Conservation (phyloP, 2,329 filamentous ascomycete genomes). For the Tolypocladium ophioglossoides region DNA sequence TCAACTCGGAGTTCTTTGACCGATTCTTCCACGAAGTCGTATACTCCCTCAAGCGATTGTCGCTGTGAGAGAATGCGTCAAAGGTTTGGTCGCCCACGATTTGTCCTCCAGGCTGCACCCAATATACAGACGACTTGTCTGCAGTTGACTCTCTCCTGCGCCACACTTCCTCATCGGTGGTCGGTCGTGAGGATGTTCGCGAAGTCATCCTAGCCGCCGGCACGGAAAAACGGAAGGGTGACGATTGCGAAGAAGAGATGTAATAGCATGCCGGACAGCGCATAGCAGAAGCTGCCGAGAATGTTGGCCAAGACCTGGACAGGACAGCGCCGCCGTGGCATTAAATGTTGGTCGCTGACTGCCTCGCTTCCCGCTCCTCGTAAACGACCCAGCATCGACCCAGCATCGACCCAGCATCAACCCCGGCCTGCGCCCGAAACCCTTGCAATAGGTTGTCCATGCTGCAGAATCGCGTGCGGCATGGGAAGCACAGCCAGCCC, state of each 20-base stretch:
- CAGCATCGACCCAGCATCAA: neutral
- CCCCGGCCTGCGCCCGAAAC: neutral
- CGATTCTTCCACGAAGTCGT: neutral
- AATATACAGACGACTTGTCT: neutral
- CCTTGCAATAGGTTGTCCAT: neutral
- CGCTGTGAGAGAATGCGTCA: neutral
- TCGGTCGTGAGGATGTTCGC: slow-evolving; percentile 24
- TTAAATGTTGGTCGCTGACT: neutral
- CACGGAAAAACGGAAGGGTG: neutral
- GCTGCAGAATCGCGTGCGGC: neutral
- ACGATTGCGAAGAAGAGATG: neutral
- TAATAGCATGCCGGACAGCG: neutral
- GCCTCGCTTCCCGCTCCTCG: neutral
- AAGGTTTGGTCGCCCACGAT: neutral
- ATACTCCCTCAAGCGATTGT: neutral
- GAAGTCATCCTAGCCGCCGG: slow-evolving; percentile 13
- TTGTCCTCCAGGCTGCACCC: neutral
- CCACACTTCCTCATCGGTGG: neutral
- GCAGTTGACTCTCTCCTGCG: neutral
- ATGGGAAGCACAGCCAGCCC: neutral
- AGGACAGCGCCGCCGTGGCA: neutral
- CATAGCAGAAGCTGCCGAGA: neutral
- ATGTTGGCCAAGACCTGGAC: neutral
- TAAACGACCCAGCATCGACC: no score
- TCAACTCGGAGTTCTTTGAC: neutral